phyloP scores from a whole-genome alignment of 2,329 filamentous ascomycete genomes.

The Keithomyces neogunnii region DNA sequence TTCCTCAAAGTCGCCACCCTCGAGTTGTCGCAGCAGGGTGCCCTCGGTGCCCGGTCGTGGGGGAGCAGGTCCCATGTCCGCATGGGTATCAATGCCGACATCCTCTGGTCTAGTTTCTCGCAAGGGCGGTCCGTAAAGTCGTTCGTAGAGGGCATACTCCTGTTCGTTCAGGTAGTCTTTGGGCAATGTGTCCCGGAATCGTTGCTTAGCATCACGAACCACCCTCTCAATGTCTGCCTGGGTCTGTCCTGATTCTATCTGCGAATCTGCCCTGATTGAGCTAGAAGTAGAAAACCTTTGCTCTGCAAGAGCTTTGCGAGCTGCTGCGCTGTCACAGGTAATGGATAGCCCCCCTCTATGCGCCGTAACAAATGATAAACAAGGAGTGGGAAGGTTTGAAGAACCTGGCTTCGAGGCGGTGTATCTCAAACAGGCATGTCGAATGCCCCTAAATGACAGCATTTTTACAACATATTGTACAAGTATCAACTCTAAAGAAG shows the following conservation, averaged over 20 bases:
- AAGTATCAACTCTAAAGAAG: conserved; percentile 3
- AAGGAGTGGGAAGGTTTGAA: neutral
- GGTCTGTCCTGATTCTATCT: neutral
- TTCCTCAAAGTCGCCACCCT: conserved; percentile 53
- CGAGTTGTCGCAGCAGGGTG: conserved; percentile 44
- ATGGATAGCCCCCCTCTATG: neutral
- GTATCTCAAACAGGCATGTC: conserved; percentile 23
- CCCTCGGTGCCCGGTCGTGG: conserved; percentile 24
- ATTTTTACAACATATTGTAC: conserved; percentile 17
- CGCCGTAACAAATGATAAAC: neutral
- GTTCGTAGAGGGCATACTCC: conserved; percentile 68
- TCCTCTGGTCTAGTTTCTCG: conserved; percentile 53
- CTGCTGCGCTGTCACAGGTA: neutral
- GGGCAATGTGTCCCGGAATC: conserved; percentile 71
- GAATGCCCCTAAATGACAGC: conserved; percentile 25
- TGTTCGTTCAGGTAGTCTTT: conserved; percentile 58
- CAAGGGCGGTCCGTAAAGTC: conserved; percentile 71
- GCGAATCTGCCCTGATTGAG: conserved; percentile 13
- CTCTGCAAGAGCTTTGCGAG: neutral
- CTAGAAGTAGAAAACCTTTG: conserved; percentile 22
- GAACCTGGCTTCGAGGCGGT: conserved; percentile 11
- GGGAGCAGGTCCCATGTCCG: conserved; percentile 22
- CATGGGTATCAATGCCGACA: conserved; percentile 38
- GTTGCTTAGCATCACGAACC: conserved; percentile 63
- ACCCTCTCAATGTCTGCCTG: conserved; percentile 45